Evolutionary conservation across 2,329 filamentous ascomycete species (phyloP), one percentile per base, ranked within the genome.

Genomic region (Trichoderma oligosporum): DNA sequence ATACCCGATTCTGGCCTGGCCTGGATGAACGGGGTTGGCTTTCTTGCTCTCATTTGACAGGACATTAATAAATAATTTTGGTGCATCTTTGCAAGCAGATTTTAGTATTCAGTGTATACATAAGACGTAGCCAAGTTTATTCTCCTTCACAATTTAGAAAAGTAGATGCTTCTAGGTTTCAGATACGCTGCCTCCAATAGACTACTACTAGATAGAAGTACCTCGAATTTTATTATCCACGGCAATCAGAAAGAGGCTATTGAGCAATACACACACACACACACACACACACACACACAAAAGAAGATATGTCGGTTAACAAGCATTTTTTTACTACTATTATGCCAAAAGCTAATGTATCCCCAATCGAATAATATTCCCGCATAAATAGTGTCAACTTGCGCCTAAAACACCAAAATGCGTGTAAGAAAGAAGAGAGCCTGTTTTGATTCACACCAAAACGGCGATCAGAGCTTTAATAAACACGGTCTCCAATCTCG

Each of bases 401-500:
- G 14, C 27, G 67, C 35, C 68, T 72, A 35, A 24, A 46, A 47
- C 48, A 42, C 56, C 48, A 4, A n/a, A 42, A 24, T 45, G 4
- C 29, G 39, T 8, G 9, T 9, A 38, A 36, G 14, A 16, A 47
- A 27, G 33, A 27, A n/a, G 18, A 20, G 31, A 18, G n/a, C n/a
- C n/a, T n/a, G n/a, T n/a, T n/a, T n/a, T n/a, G n/a, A n/a, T n/a
- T n/a, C n/a, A n/a, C 16, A n/a, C 4, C 12, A 39, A 55, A 7
- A 46, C 12, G n/a, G 22, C 14, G 4, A 18, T 22, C 16, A 8
- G 27, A 12, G 3, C 4, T 4, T 38, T 33, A 86, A 90, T 90
- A 12, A 78, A 78, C 79, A 5, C 52, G 52, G 6, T 91, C 91
- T 35, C 89, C 89, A 80, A 96, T 96, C 75, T 95, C 87, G 68